Evolutionary conservation across 1,284 basidiomycete species (phyloP).

Genomic region (Wallemia hederae): DNA sequence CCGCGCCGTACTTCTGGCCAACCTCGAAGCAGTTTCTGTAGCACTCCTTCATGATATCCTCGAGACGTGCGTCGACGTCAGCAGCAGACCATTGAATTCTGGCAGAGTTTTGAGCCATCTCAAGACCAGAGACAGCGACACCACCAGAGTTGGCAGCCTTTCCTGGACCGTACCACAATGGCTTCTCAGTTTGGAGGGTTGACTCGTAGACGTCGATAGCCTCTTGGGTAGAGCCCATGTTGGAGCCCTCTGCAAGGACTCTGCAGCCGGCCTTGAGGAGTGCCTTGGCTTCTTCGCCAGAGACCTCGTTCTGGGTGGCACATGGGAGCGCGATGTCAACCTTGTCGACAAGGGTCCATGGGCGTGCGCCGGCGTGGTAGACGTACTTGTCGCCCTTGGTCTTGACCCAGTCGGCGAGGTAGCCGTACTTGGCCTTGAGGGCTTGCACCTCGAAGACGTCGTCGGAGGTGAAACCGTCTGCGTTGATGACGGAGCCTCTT

Average conservation of each 20-base stretch:
- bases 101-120: constrained; percentile 54
- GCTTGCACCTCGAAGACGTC: constrained; percentile 28
- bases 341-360: constrained; percentile 38
- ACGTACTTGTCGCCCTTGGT: constrained; percentile 22
- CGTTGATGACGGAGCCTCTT: constrained; percentile 35
- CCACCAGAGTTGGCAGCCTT: constrained; percentile 42
- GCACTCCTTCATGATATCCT: constrained; percentile 43
- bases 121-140: constrained; percentile 39
- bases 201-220: constrained; percentile 44
- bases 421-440: constrained; percentile 34
- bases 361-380: constrained; percentile 37
- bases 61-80: constrained; percentile 40
- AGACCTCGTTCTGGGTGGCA: constrained; percentile 55
- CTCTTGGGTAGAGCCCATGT: constrained; percentile 27
- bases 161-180: constrained; percentile 39
- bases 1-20: constrained; percentile 21
- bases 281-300: constrained; percentile 35
- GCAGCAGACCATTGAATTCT: constrained; percentile 31
- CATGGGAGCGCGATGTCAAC: constrained; percentile 45
- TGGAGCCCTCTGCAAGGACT: constrained; percentile 49
- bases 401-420: constrained; percentile 24
- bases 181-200: constrained; percentile 24
- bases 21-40: constrained; percentile 30
- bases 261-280: constrained; percentile 37
- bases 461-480: constrained; percentile 28